Base-by-base conservation (phyloP, 2,329 filamentous ascomycete genomes). In the Dactylellina haptotyla region DNA sequence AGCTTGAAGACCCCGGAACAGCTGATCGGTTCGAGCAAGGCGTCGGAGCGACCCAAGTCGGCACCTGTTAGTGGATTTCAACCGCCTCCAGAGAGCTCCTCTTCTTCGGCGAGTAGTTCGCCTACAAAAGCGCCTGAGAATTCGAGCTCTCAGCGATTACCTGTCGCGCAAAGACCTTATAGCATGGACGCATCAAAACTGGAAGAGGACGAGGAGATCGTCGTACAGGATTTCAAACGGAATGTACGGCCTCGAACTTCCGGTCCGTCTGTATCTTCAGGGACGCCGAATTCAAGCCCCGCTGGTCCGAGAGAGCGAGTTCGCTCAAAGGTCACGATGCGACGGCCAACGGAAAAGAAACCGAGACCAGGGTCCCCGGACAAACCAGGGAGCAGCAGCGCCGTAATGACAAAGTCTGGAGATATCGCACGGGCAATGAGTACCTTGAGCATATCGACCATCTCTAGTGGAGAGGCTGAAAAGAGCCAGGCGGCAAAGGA, bases 11-110 rank as follows among this genome's bases (percentile, higher is more conserved):
- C 62, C 8, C 43, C 64, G 10, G 57, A 61, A 1, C 70, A 61
- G 39, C 34, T 67, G 6, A 16, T 76, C 77, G 69, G 20, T 41
- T 46, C 75, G 69, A 64, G 72, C 75, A 72, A 30, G 59, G 58
- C 63, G 53, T 53, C 56, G 53, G 41, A 66, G 71, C 63, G 75
- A 59, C 70, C 70, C 9, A 69, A 69, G 16, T 69, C 63, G 3
- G 70, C 70, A 4, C 62, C 70, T 3, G 57, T 65, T 14, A 65
- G 54, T 28, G 66, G 65, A 8, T 67, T 72, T 23, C 63, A 71
- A 58, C 48, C 39, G 5, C 30, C 32, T 26, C 37, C 54, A 20
- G 48, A 48, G n/a, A 43, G 20, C 25, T 18, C 5, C 20, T n/a
- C 50, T 12, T 41, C 12, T 5, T 18, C 34, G 3, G 5, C 34